Evolutionary conservation across 129 eudicot genomes (phyloP).

Genomic region (Artemisia annua): DNA sequence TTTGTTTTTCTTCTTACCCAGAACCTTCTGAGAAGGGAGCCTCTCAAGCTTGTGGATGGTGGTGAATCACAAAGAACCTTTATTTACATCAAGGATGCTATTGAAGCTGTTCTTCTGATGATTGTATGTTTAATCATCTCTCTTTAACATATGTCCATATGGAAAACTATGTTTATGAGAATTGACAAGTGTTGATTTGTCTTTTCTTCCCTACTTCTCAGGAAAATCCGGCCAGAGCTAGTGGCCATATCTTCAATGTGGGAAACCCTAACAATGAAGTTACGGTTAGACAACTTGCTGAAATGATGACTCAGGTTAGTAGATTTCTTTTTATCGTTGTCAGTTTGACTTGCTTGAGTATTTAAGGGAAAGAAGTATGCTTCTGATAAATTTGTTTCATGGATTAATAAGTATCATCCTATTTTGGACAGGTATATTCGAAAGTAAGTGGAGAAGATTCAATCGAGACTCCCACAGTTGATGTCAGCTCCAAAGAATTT

Average conservation of each 20-base stretch:
- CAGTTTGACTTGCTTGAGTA: background rate
- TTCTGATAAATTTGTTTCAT: background rate
- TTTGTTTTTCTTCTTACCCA: slow-evolving; percentile 26
- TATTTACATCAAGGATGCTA: slow-evolving; percentile 92
- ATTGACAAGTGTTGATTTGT: background rate
- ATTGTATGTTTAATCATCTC: slow-evolving; percentile 51
- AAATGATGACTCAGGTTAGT: slow-evolving; percentile 92
- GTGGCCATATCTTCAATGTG: slow-evolving; percentile 92
- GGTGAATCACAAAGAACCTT: slow-evolving; percentile 97
- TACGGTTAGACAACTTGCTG: slow-evolving; percentile 98
- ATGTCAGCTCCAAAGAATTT: slow-evolving; percentile 86
- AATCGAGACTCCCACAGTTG: slow-evolving; percentile 73
- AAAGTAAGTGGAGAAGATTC: slow-evolving; percentile 88
- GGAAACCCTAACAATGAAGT: slow-evolving; percentile 99
- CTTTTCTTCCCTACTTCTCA: slow-evolving; percentile 21
- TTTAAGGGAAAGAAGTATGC: background rate
- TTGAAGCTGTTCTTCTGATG: slow-evolving; percentile 96
- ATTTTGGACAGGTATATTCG: slow-evolving; percentile 60
- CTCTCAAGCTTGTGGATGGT: slow-evolving; percentile 98
- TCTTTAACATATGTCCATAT: background rate
- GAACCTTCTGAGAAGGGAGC: slow-evolving; percentile 90
- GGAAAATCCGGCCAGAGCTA: slow-evolving; percentile 97
- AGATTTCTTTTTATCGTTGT: background rate
- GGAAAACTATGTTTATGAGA: background rate
- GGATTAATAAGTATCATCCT: background rate